phyloP scores from a whole-genome alignment of 805 yeast species.

The Nakazawaea populi region DNA sequence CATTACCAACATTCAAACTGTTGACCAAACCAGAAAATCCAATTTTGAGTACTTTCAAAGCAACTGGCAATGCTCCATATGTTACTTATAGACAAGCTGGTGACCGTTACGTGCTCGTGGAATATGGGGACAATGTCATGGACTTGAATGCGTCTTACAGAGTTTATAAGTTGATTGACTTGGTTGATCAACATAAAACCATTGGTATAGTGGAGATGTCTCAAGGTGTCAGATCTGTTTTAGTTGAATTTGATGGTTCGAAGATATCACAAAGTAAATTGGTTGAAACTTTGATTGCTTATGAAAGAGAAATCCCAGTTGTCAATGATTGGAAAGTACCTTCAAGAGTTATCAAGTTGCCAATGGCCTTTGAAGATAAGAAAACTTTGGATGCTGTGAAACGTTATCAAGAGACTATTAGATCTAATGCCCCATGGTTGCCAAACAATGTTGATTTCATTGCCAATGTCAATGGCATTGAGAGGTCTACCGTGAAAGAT shows the following conservation, averaged over 20 bases:
- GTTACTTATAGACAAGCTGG: constrained; percentile 95
- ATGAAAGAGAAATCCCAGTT: constrained; percentile 69
- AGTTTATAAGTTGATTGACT: constrained; percentile 73
- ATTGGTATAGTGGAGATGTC: constrained; percentile 92
- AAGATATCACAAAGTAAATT: constrained; percentile 56
- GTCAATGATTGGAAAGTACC: constrained; percentile 81
- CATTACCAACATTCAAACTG: constrained; percentile 23
- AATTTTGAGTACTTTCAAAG: constrained; percentile 48
- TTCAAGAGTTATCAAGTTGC: constrained; percentile 77
- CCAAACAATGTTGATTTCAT: constrained; percentile 97
- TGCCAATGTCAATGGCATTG: constrained; percentile 80
- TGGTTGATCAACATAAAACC: constrained; percentile 60
- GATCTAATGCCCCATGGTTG: constrained; percentile 93
- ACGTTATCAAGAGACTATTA: constrained; percentile 89
- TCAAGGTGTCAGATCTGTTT: constrained; percentile 92
- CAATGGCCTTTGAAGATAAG: constrained; percentile 95
- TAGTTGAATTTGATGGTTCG: constrained; percentile 73
- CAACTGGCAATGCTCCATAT: constrained; percentile 49
- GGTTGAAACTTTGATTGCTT: constrained; percentile 59
- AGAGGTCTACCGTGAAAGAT: constrained; percentile 69
- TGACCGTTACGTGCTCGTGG: constrained; percentile 86
- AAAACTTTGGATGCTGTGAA: constrained; percentile 85
- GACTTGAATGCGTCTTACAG: constrained; percentile 83
- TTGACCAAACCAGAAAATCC: constrained; percentile 58
- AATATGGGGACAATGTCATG: constrained; percentile 85